Conservation (phyloP, 2,329 filamentous ascomycete genomes). For the Aureobasidium mangrovei region DNA sequence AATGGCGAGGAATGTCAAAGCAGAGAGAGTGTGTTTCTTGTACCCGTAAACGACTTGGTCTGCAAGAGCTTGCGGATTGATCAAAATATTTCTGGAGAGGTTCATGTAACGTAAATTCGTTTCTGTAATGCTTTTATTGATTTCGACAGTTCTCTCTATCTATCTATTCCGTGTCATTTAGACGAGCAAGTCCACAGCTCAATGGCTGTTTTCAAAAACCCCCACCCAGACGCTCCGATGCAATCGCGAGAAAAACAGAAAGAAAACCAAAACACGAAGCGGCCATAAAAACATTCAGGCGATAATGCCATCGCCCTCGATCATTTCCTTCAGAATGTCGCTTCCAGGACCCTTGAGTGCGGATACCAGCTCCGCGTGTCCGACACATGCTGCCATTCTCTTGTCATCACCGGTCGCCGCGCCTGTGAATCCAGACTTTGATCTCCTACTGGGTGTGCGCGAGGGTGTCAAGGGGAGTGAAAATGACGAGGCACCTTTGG, state of each 20-base stretch:
- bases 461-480: conserved; percentile 52
- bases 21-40: no score
- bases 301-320: conserved; percentile 24
- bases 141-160: no score
- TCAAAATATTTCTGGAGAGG: no score
- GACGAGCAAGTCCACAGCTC: no score
- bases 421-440: conserved; percentile 24
- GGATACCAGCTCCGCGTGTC: conserved; percentile 26
- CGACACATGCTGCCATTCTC: conserved; percentile 28
- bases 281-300: conserved; percentile 1
- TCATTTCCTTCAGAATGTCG: conserved; percentile 29
- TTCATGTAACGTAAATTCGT: no score
- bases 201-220: no score
- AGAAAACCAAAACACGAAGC: background rate
- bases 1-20: background rate
- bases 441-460: conserved; percentile 59
- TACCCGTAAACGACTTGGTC: no score
- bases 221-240: no score
- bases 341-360: conserved; percentile 28
- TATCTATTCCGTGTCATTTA: no score
- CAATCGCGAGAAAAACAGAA: background rate
- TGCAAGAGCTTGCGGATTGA: no score
- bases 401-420: conserved; percentile 54
- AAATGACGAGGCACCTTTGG: conserved; percentile 55
- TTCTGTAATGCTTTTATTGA: no score